Evolutionary conservation across 106 monocot species (phyloP), one percentile per base, ranked within the genome.

Genomic region (Dactylorhiza incarnata): DNA sequence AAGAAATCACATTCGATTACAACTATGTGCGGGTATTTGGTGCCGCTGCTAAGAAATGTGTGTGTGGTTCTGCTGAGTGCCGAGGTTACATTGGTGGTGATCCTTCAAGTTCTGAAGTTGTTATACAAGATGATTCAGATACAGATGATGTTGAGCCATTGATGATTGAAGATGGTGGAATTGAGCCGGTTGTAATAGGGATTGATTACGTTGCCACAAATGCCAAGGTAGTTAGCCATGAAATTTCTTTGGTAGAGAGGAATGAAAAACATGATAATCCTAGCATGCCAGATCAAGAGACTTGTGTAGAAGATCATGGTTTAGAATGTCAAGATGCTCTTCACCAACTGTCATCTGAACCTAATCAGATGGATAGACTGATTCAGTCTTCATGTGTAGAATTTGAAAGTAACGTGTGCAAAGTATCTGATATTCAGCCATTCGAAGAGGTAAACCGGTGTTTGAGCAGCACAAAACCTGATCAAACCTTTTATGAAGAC

Each of bases 1-100:
- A 99, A 83, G 97, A 99, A 78, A 79, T 99, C 16, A 99, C 97
- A 73, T 99, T 99, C 81, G 91, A 99, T 79, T 99, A 99, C 83
- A 99, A 99, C 73, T 99, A 94, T 76, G 97, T 89, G 48, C 63
- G 94, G 26, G 91, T 99, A n/a, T 82, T 89, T 80, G 97, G 97
- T 53, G 97, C 97, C 76, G 97, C 94, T 80, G 94, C 85, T 15
- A 94, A 99, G 81, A 99, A 86, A 77, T 99, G 97, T 77, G 73
- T 94, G 26, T 99, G 97, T 78, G 87, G 94, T 46, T 83, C 97
- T 70, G 72, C 86, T 83, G 80, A 81, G 52, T 99, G 97, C 67
- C 87, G 86, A 65, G 97, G 97, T 9, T 99, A 94, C 79, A 85
- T 99, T 47, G 97, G 97, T 65, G 89, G 97, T 75, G 97, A 94